Evolutionary conservation across 1,284 basidiomycete genomes (phyloP), one percentile per base, ranked within the genome.

Genomic region (Moesziomyces aphidis): DNA sequence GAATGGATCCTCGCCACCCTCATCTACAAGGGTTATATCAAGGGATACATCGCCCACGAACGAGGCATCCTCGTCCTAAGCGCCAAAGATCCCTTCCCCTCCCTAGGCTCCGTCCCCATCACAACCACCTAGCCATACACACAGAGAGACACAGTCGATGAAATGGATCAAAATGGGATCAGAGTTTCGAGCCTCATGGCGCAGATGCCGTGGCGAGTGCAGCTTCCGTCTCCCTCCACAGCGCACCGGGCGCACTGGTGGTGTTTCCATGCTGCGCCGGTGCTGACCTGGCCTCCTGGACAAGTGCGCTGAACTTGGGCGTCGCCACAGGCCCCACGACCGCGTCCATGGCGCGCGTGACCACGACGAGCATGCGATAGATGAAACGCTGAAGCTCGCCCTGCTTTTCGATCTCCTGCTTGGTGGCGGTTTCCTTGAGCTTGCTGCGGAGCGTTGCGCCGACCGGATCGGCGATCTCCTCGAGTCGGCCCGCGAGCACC

Each of bases 21-120:
- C 91, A 92, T 98, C 45, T 94, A 91, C 86, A 93, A 92, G 76
- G 94, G 93, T 4, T 93, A 91, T 84, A 91, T 98, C 84, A 89
- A 92, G 62, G 96, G 96, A 5, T 98, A 98, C 85, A 96, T 99
- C 80, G 95, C 93, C 50, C 96, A 99, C 82, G 93, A 94, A 82
- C 92, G 92, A 84, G 91, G 93, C 86, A 93, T 92, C 88, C 91
- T 97, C 3, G 96, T 99, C 3, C 85, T 99, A 55, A 90, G 93
- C 1, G 90, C 90, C 73, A 89, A 88, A 15, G 91, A 91, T 73
- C 90, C 95, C 0, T 98, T 98, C 83, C 95, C 95, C 3, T 15
- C 39, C 5, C 42, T 74, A 11, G 52, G 48, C 4, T 54, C 24
- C 13, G 59, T 72, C 22, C 36, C 56, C 9, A 19, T 66, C 22